Base-by-base conservation (phyloP, 2,329 filamentous ascomycete genomes). In the Rhinocladiella similis region DNA sequence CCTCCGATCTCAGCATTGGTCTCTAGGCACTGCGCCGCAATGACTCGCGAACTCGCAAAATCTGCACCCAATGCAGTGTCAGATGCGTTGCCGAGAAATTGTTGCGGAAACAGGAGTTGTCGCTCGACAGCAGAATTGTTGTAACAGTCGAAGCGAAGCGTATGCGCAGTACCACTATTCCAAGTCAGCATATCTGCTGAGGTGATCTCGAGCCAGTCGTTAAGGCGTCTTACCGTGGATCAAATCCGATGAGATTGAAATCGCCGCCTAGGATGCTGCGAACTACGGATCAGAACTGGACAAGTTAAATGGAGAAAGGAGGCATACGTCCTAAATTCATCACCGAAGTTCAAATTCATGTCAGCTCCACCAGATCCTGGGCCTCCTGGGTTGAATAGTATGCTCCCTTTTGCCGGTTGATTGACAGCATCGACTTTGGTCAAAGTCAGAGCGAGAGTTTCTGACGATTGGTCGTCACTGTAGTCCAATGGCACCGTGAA, bases 401-500 rank as follows among this genome's bases (percentile, higher is more conserved):
- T 65, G 36, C 65, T 70, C 6, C 70, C 70, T 46, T 65, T 67
- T 9, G 63, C 62, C 2, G 65, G 66, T 22, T 68, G 45, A 29
- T 66, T 65, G 1, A 54, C 53, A 9, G 70, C 68, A 43, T 66
- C 61, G 18, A 68, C 45, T 27, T 62, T 67, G 35, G 66, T 42
- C 5, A 71, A 56, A 5, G 69, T 60, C 3, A 72, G 58, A 10
- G 63, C 41, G 22, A 72, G 53, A 1, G 59, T 68, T 22, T 61
- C 56, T 18, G 55, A 62, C 29, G 62, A 61, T 7, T 65, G 51
- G 7, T 52, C 36, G 16, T 66, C 53, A 10, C 65, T 66, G 47
- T 72, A 74, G 56, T 74, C 72, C 0, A 73, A 64, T 2, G 72
- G 72, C 1, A 73, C 70, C 1, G 60, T 43, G 2, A 74, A 55